phyloP scores from a whole-genome alignment of 2,329 filamentous ascomycete species.

The Thielaviopsis cerberus region DNA sequence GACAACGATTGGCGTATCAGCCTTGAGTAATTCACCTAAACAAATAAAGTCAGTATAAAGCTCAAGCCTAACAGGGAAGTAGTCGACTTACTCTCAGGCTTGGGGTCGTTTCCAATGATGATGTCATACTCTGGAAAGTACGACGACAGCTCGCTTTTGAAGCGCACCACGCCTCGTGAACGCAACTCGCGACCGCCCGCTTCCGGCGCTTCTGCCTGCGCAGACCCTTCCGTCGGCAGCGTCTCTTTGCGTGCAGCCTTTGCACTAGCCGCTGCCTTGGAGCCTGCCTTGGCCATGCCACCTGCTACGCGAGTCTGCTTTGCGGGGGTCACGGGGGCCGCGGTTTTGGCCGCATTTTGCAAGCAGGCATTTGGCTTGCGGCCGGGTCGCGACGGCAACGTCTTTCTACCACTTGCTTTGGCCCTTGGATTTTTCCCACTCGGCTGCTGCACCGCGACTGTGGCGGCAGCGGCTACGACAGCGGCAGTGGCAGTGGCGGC shows the following conservation, averaged over 20 bases:
- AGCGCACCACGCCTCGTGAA: conserved; percentile 66
- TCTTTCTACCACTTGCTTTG: neutral
- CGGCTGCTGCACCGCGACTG: too few species aligned
- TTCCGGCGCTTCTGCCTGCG: conserved; percentile 27
- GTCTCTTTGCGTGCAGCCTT: neutral
- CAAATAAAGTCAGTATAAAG: neutral
- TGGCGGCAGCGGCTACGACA: neutral
- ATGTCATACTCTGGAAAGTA: conserved; percentile 94
- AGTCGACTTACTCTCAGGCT: conserved; percentile 60
- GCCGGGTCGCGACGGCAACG: neutral
- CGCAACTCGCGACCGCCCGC: conserved; percentile 64
- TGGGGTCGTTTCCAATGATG: conserved; percentile 68
- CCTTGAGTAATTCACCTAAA: conserved; percentile 46
- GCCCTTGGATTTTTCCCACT: too few species aligned
- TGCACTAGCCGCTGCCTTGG: neutral
- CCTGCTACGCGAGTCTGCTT: neutral
- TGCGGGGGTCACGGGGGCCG: neutral
- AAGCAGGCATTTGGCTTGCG: neutral
- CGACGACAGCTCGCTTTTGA: conserved; percentile 76
- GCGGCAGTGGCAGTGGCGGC: neutral
- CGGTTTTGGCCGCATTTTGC: neutral
- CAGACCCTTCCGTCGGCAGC: conserved; percentile 18
- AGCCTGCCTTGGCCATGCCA: neutral
- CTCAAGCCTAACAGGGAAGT: too few species aligned
- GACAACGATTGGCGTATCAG: conserved; percentile 56